phyloP scores from a whole-genome alignment of 257 asterid species.

The Nyctanthes arbortristis region DNA sequence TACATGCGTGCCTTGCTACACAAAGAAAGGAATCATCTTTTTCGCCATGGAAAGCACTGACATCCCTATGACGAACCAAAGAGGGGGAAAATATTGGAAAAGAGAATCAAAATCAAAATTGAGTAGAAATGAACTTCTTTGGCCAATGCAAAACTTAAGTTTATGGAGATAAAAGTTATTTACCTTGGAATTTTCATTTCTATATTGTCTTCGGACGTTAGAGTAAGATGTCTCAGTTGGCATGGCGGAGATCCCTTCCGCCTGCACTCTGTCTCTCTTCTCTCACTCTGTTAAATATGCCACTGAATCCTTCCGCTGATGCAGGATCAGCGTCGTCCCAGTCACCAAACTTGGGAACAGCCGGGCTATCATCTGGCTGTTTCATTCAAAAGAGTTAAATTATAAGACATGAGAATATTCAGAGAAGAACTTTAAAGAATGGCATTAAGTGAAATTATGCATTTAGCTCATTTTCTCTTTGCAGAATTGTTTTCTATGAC shows the following conservation, averaged over 20 bases:
- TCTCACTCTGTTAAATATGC: conserved; percentile 60
- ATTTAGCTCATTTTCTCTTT: no score
- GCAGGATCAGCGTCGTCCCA: conserved; percentile 90
- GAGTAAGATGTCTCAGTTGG: conserved; percentile 55
- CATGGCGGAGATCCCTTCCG: conserved; percentile 62
- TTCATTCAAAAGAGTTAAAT: not conserved
- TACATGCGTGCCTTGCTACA: conserved; percentile 1
- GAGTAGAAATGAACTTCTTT: not conserved
- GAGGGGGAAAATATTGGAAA: not conserved
- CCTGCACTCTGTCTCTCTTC: conserved; percentile 71
- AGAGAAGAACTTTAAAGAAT: no score
- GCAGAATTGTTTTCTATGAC: no score
- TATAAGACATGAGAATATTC: no score
- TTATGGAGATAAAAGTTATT: no score
- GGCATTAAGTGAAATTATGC: no score
- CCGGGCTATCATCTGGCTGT: conserved; percentile 75
- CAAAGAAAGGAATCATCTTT: conserved; percentile 28
- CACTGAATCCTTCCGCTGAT: conserved; percentile 75
- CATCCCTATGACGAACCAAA: conserved; percentile 42
- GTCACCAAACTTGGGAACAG: conserved; percentile 84
- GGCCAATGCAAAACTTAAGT: no score
- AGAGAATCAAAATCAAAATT: not conserved
- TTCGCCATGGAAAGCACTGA: conserved; percentile 57
- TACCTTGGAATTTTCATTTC: conserved; percentile 59
- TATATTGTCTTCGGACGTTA: conserved; percentile 50